Conservation (phyloP, 1,284 basidiomycete genomes). For the Pulveroboletus sp. region DNA sequence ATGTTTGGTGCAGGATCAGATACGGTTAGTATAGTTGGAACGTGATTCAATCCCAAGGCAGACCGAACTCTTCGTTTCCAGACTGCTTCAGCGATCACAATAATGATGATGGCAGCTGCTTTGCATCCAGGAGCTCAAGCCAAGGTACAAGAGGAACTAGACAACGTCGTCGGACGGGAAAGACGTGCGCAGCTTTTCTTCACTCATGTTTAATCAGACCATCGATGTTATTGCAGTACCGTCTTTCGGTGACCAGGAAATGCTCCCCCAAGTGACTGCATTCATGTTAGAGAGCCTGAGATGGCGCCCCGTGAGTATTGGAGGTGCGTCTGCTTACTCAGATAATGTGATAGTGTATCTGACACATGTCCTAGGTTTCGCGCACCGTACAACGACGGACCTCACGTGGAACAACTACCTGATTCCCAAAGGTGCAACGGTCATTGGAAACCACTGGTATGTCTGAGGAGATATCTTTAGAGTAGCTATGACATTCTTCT, state of each 20-base stretch:
- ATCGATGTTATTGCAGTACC: constrained; percentile 17
- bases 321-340: constrained; percentile 9
- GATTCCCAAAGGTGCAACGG: constrained; percentile 58
- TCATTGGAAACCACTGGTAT: constrained; percentile 62
- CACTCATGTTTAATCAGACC: not conserved
- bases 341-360: not conserved
- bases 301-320: constrained; percentile 36
- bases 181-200: constrained; percentile 29
- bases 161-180: constrained; percentile 40
- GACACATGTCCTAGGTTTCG: constrained; percentile 41
- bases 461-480: not conserved
- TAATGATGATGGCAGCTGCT: constrained; percentile 49
- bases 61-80: not conserved
- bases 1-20: constrained; percentile 46
- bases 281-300: constrained; percentile 35
- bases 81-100: constrained; percentile 38
- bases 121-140: constrained; percentile 40
- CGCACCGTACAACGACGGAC: constrained; percentile 58
- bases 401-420: constrained; percentile 56
- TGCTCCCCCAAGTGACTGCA: constrained; percentile 30
- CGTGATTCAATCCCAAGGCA: not conserved
- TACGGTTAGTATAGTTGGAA: constrained; percentile 30
- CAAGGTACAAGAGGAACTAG: constrained; percentile 46
- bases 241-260: constrained; percentile 24
- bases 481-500: not conserved